Evolutionary conservation across 2,329 filamentous ascomycete species (phyloP).

Genomic region (Pyricularia sp.): DNA sequence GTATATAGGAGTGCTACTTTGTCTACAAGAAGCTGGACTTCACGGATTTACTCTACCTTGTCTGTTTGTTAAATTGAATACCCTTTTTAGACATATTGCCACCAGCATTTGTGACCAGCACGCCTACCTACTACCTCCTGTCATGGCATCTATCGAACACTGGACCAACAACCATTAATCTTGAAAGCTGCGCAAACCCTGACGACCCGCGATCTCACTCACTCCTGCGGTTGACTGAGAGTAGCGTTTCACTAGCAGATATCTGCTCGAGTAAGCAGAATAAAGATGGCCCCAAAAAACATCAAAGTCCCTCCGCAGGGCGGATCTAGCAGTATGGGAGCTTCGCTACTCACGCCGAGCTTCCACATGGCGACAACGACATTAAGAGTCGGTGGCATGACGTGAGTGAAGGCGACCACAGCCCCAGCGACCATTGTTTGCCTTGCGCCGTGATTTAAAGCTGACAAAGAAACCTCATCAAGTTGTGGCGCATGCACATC

Average conservation of each 20-base stretch:
- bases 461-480: slow-evolving; percentile 18
- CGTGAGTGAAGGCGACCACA: slow-evolving; percentile 33
- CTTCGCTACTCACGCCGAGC: slow-evolving; percentile 24
- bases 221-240: background rate
- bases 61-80: background rate
- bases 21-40: background rate
- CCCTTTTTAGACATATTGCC: background rate
- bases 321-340: slow-evolving; percentile 11
- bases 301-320: slow-evolving; percentile 33
- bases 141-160: background rate
- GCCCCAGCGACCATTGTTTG: background rate
- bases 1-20: background rate
- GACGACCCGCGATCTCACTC: background rate
- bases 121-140: background rate
- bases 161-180: background rate
- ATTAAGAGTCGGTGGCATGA: slow-evolving; percentile 79
- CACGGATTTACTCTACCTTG: background rate
- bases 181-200: background rate
- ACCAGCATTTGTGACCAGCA: background rate
- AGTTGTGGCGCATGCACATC: slow-evolving; percentile 89
- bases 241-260: background rate
- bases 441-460: background rate
- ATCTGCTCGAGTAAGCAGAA: background rate
- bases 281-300: slow-evolving; percentile 36
- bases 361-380: slow-evolving; percentile 79